Conservation (phyloP, 2,329 filamentous ascomycete species). For the Leptoxyphium fumago region DNA sequence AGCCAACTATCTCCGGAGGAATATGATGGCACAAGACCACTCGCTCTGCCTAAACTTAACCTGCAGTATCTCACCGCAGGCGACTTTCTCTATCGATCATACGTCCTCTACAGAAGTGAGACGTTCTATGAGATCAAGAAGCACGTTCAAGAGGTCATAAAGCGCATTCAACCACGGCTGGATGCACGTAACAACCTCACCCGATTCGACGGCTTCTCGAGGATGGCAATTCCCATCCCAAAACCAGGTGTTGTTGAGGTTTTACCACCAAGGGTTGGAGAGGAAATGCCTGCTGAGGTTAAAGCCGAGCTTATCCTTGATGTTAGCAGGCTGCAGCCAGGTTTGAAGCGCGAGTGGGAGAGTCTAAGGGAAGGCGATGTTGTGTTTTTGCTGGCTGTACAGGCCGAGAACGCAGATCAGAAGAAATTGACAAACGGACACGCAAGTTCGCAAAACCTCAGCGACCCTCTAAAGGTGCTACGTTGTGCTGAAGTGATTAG, state of each 20-base stretch:
- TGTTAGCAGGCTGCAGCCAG: conserved; percentile 61
- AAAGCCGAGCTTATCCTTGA: conserved; percentile 77
- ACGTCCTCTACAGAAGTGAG: conserved; percentile 78
- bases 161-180: conserved; percentile 58
- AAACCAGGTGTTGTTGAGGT: conserved; percentile 82
- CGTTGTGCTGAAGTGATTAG: conserved; percentile 77
- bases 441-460: conserved; percentile 35
- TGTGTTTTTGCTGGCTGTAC: conserved; percentile 70
- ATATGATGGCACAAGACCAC: conserved; percentile 73
- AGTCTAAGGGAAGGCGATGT: conserved; percentile 73
- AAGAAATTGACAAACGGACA: conserved; percentile 42
- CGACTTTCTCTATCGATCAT: conserved; percentile 92
- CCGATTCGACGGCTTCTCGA: conserved; percentile 70
- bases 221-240: conserved; percentile 77
- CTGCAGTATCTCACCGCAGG: conserved; percentile 88
- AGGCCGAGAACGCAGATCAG: conserved; percentile 38
- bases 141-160: conserved; percentile 71
- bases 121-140: conserved; percentile 88
- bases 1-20: conserved; percentile 66
- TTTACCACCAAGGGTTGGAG: conserved; percentile 67
- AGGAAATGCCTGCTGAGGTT: conserved; percentile 68
- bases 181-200: conserved; percentile 43
- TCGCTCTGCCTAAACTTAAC: conserved; percentile 88
- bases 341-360: conserved; percentile 78
- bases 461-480: conserved; percentile 53